phyloP scores from a whole-genome alignment of 2,329 filamentous ascomycete genomes.

The Fusarium sp. region DNA sequence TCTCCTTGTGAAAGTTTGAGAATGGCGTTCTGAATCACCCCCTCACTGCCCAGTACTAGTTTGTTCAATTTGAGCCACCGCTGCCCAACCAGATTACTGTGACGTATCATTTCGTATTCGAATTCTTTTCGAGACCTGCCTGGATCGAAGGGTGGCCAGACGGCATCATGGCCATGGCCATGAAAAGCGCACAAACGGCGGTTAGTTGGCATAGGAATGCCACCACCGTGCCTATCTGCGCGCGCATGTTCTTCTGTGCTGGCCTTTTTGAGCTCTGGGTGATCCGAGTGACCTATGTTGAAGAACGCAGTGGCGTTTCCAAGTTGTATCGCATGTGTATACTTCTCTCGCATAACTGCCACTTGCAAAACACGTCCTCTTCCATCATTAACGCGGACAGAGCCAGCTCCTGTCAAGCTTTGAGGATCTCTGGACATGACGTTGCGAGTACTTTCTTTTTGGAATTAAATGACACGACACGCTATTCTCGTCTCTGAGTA shows the following conservation, averaged over 20 bases:
- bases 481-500: too few species aligned
- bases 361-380: too few species aligned
- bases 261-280: neutral
- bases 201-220: neutral
- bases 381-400: too few species aligned
- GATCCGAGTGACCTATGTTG: neutral
- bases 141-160: conserved; percentile 37
- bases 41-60: conserved; percentile 25
- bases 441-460: neutral
- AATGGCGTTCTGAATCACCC: conserved; percentile 24
- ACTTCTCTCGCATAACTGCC: neutral
- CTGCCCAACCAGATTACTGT: neutral
- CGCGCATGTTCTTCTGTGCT: neutral
- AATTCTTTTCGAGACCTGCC: conserved; percentile 2
- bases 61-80: conserved; percentile 10
- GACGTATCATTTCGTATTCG: neutral
- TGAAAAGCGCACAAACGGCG: neutral
- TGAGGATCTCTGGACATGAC: neutral
- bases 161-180: conserved; percentile 15
- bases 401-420: neutral
- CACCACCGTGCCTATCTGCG: neutral
- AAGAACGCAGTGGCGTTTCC: neutral
- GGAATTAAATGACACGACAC: too few species aligned
- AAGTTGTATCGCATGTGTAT: neutral
- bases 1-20: conserved; percentile 11